Evolutionary conservation across 129 eudicot genomes (phyloP).

Genomic region (Silybum marianum): DNA sequence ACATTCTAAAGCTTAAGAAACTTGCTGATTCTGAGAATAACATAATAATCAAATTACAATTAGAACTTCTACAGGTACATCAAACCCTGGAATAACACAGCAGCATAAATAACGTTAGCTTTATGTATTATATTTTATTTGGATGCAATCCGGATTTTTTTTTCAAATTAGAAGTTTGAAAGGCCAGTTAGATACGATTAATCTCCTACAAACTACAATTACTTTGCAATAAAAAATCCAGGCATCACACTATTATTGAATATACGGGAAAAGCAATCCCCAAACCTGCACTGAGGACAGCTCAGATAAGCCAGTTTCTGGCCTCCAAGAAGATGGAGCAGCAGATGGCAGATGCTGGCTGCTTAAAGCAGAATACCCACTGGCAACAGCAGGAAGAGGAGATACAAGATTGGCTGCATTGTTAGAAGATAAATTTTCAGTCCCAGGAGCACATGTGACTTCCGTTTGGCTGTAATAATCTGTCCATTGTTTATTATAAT

Average conservation of each 20-base stretch:
- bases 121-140: constrained; percentile 1
- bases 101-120: constrained; percentile 3
- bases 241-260: constrained; percentile 13
- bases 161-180: constrained; percentile 12
- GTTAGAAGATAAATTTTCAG: constrained; percentile 66
- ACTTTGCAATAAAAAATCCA: constrained; percentile 1
- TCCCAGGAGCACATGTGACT: constrained; percentile 97
- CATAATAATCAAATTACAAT: neutral
- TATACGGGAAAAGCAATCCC: constrained; percentile 22
- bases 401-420: constrained; percentile 46
- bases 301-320: constrained; percentile 61
- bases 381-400: constrained; percentile 53
- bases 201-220: constrained; percentile 21
- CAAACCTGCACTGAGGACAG: constrained; percentile 78
- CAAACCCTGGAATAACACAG: constrained; percentile 12
- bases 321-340: constrained; percentile 64
- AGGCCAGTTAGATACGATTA: constrained; percentile 8
- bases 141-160: neutral
- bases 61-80: constrained; percentile 6
- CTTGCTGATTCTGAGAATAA: neutral
- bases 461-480: constrained; percentile 91
- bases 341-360: constrained; percentile 53
- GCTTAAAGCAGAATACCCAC: constrained; percentile 55
- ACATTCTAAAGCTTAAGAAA: constrained; percentile 9
- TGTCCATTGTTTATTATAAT: constrained; percentile 85